A percentile compares a stretch with the other conserved stretches of the same genome.
phyloP scores from a whole-genome alignment of 2,329 filamentous ascomycete species.

The Aspergillus tanneri region DNA sequence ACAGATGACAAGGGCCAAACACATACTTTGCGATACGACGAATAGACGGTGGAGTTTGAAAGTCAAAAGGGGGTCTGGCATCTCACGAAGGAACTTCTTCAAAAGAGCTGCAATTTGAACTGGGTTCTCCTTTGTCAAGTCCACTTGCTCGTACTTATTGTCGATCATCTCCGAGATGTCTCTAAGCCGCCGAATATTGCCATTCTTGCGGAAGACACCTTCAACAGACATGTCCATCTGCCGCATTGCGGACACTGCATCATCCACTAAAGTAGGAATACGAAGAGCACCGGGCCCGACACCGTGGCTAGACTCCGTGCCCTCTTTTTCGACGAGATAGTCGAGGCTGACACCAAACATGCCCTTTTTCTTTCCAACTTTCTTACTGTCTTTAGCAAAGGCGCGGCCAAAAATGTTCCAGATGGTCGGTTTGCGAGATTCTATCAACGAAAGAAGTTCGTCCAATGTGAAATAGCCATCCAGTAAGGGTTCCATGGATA shows the following conservation, averaged over 20 bases:
- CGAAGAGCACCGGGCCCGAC: slow-evolving; percentile 88
- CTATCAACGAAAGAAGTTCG: slow-evolving; percentile 87
- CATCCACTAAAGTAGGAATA: slow-evolving; percentile 92
- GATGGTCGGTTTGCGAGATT: slow-evolving; percentile 88
- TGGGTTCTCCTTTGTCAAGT: slow-evolving; percentile 83
- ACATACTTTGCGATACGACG: slow-evolving; percentile 76
- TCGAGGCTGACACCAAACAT: slow-evolving; percentile 90
- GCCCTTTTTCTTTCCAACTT: slow-evolving; percentile 83
- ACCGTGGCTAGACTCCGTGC: slow-evolving; percentile 95
- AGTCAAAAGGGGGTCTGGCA: slow-evolving; percentile 91
- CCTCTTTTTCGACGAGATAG: slow-evolving; percentile 84
- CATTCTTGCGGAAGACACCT: slow-evolving; percentile 98
- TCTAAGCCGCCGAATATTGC: slow-evolving; percentile 91
- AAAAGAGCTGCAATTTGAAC: slow-evolving; percentile 91
- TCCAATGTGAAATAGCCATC: slow-evolving; percentile 91
- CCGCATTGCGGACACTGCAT: slow-evolving; percentile 89
- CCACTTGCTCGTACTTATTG: slow-evolving; percentile 77
- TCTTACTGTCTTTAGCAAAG: slow-evolving; percentile 74
- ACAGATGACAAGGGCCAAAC: slow-evolving; percentile 15
- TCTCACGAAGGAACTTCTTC: slow-evolving; percentile 91
- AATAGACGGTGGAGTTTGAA: slow-evolving; percentile 92
- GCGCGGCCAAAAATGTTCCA: slow-evolving; percentile 98
- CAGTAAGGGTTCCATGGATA: slow-evolving; percentile 90
- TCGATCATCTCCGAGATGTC: slow-evolving; percentile 86
- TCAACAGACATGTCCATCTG: slow-evolving; percentile 99